Evolutionary conservation across 1,139 yeast genomes (phyloP).

Genomic region (Blastobotrys buckinghamii): DNA sequence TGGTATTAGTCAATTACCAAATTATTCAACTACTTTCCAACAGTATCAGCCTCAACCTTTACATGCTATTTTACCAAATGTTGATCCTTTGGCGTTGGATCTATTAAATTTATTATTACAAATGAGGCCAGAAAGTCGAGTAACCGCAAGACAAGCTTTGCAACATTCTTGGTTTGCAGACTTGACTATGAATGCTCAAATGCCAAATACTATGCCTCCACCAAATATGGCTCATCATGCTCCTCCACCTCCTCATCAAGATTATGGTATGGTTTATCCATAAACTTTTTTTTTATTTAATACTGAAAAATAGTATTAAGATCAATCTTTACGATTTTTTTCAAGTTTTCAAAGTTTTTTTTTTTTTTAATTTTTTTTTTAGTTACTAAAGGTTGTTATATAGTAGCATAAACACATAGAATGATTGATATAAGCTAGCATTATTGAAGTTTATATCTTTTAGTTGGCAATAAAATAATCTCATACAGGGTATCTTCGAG

Average conservation of each 20-base stretch:
- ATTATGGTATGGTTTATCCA: neutral
- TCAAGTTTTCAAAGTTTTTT: neutral
- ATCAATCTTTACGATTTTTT: no score
- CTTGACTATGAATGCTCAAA: conserved; percentile 31
- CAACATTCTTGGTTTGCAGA: conserved; percentile 97
- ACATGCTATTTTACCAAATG: conserved; percentile 62
- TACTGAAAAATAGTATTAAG: no score
- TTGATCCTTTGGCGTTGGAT: conserved; percentile 78
- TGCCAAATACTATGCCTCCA: neutral
- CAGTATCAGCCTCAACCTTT: conserved; percentile 80
- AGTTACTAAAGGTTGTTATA: no score
- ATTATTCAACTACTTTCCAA: conserved; percentile 75
- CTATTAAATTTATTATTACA: conserved; percentile 72
- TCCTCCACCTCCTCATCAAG: neutral
- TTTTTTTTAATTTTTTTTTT: neutral
- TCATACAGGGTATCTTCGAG: no score
- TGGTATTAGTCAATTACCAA: conserved; percentile 78
- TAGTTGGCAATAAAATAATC: no score
- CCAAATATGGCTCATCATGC: conserved; percentile 1
- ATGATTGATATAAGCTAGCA: no score
- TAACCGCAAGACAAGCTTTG: conserved; percentile 86
- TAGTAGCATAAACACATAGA: no score
- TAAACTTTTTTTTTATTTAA: no score
- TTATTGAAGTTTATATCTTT: no score
- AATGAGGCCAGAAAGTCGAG: conserved; percentile 86